Base-by-base conservation (phyloP, 2,329 filamentous ascomycete genomes). In the Talaromyces amestolkiae region DNA sequence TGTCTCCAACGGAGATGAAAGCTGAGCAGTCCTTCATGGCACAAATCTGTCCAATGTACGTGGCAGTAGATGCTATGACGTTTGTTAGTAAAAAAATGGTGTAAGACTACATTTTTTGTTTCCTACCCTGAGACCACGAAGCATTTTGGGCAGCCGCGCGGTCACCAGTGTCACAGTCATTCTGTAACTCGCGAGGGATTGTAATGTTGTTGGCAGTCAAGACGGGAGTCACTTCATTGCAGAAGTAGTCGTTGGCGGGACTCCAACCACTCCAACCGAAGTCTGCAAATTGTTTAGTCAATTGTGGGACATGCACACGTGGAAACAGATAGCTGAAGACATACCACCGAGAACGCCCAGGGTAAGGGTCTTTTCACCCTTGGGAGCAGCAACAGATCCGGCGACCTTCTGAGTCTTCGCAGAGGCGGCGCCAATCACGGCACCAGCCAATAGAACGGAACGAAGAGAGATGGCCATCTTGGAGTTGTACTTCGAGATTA, bases 251-350 rank as follows among this genome's bases (percentile, higher is more conserved):
- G 43, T 70, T 70, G 7, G 69, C 66, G 33, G 70, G 70, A 45
- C 66, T 51, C 70, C 70, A 72, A 10, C 70, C 70, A 45, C 70
- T 71, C 70, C 70, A 72, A 22, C 70, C 70, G 47, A 67, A 72
- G 31, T 72, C 70, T 68, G 24, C 35, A 11, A 15, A 15, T 39
- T 7, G 15, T 56, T 37, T 27, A 39, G 31, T 56, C 53, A 56
- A 33, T 11, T 47, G 7, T 47, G 35, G 11, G 9, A 10, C 35
- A 9, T 2, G 27, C 27, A 5, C 3, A 27, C 6, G 27, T 27
- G 3, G 27, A 27, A 27, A 27, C 27, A 27, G 27, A 27, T 27
- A 27, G 27, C 27, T 27, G 27, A 27, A 27, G 27, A 27, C 2
- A 49, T 56, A 65, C 64, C 64, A n/a, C 64, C 64, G 10, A 65